Percentiles rank a stretch among this genome's conserved stretches.
phyloP scores from a whole-genome alignment of 495 filamentous ascomycete species.

The Wilcoxina mikolae region DNA sequence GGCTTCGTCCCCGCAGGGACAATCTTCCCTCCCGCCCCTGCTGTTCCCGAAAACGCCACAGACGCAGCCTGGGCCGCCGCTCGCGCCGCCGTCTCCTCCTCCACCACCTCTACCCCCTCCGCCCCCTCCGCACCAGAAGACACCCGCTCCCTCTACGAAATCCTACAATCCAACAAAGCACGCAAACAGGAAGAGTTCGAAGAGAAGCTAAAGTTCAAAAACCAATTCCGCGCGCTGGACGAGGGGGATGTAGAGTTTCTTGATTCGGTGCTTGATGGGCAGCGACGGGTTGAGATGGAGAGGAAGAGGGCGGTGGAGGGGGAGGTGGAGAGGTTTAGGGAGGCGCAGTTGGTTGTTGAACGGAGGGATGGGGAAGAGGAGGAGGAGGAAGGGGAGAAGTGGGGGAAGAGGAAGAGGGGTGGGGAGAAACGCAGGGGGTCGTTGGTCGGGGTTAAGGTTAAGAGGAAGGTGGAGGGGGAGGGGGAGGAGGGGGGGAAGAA shows the following conservation, averaged over 20 bases:
- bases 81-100: constrained; percentile 34
- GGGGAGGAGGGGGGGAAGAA: background rate
- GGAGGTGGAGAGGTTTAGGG: constrained; percentile 3
- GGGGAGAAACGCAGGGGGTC: background rate
- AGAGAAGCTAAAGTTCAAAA: constrained; percentile 69
- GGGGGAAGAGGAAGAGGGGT: constrained; percentile 1
- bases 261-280: constrained; percentile 25
- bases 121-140: constrained; percentile 31
- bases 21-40: constrained; percentile 40
- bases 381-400: background rate
- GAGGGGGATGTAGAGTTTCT: constrained; percentile 90
- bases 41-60: constrained; percentile 34
- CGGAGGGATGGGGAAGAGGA: background rate
- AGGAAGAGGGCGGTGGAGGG: background rate
- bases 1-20: constrained; percentile 84
- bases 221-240: constrained; percentile 88
- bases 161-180: constrained; percentile 87
- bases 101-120: background rate
- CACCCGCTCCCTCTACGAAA: constrained; percentile 59
- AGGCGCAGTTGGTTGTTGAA: constrained; percentile 3
- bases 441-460: constrained; percentile 3
- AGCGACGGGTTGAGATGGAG: background rate
- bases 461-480: constrained; percentile 4
- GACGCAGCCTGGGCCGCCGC: constrained; percentile 25
- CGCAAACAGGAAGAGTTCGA: constrained; percentile 96